Base-by-base conservation (phyloP, 805 yeast genomes). In the Metschnikowia kunwiensis region DNA sequence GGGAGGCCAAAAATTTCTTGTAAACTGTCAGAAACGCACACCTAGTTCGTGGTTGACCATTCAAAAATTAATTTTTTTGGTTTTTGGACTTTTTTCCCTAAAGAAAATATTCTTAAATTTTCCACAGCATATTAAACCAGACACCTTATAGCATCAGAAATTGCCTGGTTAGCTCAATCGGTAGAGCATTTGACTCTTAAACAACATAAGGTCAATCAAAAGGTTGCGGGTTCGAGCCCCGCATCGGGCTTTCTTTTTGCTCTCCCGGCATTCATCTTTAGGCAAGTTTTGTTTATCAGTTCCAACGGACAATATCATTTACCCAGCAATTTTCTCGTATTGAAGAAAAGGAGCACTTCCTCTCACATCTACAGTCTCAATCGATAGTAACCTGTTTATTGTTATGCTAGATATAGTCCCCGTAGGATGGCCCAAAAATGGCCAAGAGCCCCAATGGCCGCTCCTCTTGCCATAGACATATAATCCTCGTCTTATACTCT, bases 221-320 rank as follows among this genome's bases (percentile, higher is more conserved):
- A 47, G 51, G 51, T 47, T 47, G 51, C 51, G 49, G 51, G 51
- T 47, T 47, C 51, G 51, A 47, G 48, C 51, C 51, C 51, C 51
- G 51, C 51, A 47, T 45, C 51, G 51, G 51, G 51, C 51, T 47
- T 38, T 15, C 24, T 26, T 45, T 47, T 45, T 45, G 14, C 16
- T n/a, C 11, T 29, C 23, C 27, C 11, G 18, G 16, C 11, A 3
- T 12, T 30, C 24, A 13, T 30, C 24, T n/a, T n/a, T n/a, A n/a
- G 1, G 7, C 14, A 21, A 4, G 20, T 30, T 21, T 29, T 13
- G 19, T n/a, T n/a, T n/a, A n/a, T n/a, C n/a, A n/a, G n/a, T n/a
- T n/a, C n/a, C n/a, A n/a, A n/a, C n/a, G n/a, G n/a, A n/a, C n/a
- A n/a, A n/a, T n/a, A n/a, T n/a, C n/a, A n/a, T n/a, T n/a, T n/a